Evolutionary conservation across 345 rosid species (phyloP).

Genomic region (Gossypioides kirkii): DNA sequence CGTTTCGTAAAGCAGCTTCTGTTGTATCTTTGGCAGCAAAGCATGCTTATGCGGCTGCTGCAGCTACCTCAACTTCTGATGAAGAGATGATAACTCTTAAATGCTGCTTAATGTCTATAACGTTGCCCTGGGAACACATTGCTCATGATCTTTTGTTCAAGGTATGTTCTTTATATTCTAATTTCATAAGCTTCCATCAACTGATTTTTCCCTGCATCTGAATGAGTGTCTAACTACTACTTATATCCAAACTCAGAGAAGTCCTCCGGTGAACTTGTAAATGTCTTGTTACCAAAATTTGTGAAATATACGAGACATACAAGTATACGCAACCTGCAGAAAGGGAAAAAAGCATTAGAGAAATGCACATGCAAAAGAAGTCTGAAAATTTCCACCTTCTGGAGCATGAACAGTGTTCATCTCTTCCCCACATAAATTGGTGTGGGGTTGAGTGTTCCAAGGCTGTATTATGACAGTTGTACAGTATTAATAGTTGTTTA

Average conservation of each 20-base stretch:
- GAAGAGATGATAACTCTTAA: conserved; percentile 91
- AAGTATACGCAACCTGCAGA: conserved; percentile 9
- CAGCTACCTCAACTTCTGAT: conserved; percentile 51
- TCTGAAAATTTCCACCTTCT: neutral
- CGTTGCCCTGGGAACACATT: conserved; percentile 93
- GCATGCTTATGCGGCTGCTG: conserved; percentile 87
- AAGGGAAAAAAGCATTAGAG: conserved; percentile 2
- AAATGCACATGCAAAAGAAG: neutral
- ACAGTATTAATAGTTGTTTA: neutral
- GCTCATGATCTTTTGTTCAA: conserved; percentile 90
- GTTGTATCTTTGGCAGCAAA: conserved; percentile 95
- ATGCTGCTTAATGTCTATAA: conserved; percentile 93
- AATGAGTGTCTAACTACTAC: conserved; percentile 7
- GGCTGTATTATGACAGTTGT: conserved; percentile 14
- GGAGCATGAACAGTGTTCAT: neutral
- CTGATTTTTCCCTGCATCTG: neutral
- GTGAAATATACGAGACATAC: neutral
- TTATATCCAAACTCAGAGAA: conserved; percentile 40
- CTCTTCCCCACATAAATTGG: neutral
- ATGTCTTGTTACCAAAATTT: neutral
- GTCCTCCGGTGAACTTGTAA: conserved; percentile 63
- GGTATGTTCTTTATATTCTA: conserved; percentile 37
- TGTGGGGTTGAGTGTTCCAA: neutral
- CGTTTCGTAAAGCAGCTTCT: conserved; percentile 81
- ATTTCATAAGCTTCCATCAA: neutral